Conservation (phyloP, 805 yeast species). For the Ogataea angusta region DNA sequence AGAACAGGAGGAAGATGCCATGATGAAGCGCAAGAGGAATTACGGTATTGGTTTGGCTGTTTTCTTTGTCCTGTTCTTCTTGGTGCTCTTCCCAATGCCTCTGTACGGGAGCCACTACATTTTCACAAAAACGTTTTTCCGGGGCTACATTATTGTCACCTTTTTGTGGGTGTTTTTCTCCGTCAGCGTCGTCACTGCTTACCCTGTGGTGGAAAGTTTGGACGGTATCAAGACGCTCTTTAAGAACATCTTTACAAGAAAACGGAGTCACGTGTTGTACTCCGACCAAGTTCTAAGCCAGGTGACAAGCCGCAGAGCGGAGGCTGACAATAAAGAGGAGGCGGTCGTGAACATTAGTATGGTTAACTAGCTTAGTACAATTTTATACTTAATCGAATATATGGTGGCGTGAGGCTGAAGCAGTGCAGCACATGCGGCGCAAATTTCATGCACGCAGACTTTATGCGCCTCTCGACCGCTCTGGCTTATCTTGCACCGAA, state of each 20-base stretch:
- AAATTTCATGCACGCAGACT: too few relatives aligned
- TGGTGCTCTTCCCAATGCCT: slow-evolving; percentile 37
- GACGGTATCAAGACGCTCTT: slow-evolving; percentile 10
- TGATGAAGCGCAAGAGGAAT: slow-evolving; percentile 27
- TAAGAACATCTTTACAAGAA: slow-evolving; percentile 1
- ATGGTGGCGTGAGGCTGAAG: too few relatives aligned
- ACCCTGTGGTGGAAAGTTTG: slow-evolving; percentile 47
- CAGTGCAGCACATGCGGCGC: too few relatives aligned
- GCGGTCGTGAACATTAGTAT: background rate
- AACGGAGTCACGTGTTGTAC: slow-evolving; percentile 1
- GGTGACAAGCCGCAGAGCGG: slow-evolving; percentile 3
- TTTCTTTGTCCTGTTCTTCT: slow-evolving; percentile 30
- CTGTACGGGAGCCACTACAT: slow-evolving; percentile 39
- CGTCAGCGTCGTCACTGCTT: slow-evolving; percentile 38
- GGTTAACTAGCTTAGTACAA: background rate
- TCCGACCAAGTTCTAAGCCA: slow-evolving; percentile 6
- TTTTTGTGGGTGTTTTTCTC: slow-evolving; percentile 40
- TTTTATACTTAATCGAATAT: background rate
- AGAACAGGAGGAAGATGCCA: slow-evolving; percentile 21
- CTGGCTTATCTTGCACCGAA: too few relatives aligned
- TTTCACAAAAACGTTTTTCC: slow-evolving; percentile 36
- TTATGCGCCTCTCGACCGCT: too few relatives aligned
- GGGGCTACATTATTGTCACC: slow-evolving; percentile 38
- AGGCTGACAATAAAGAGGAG: background rate
- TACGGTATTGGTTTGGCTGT: slow-evolving; percentile 26